Percentiles rank a stretch among this genome's conserved stretches.
phyloP scores from a whole-genome alignment of 371 early-diverging fungal genomes.

The Lichtheimia corymbifera region DNA sequence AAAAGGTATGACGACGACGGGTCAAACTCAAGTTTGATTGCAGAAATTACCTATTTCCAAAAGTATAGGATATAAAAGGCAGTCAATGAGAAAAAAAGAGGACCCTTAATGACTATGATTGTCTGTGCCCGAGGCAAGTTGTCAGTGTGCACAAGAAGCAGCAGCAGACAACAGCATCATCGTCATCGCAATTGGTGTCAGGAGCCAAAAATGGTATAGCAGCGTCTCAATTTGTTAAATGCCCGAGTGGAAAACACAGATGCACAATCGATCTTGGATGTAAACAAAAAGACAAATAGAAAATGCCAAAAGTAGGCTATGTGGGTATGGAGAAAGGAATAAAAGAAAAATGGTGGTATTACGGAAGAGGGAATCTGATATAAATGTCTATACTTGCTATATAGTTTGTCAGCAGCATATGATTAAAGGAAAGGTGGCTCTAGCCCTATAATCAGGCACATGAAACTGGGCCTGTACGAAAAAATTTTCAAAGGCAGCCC shows the following conservation, averaged over 20 bases:
- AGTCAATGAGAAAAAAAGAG: neutral
- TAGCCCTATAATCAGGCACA: neutral
- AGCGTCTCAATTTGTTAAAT: constrained; percentile 3
- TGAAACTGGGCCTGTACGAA: neutral
- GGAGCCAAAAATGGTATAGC: neutral
- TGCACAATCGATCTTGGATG: too few relatives aligned
- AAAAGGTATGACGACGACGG: neutral
- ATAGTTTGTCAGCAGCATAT: constrained; percentile 1
- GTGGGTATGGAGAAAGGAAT: neutral
- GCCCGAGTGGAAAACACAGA: neutral
- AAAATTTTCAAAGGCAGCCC: constrained; percentile 1
- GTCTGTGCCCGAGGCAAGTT: too few relatives aligned
- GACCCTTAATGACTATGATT: neutral
- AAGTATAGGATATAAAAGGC: neutral
- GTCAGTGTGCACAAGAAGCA: neutral
- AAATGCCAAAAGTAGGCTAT: neutral
- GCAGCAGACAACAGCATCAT: neutral
- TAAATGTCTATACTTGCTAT: neutral
- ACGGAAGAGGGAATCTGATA: neutral
- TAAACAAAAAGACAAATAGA: neutral
- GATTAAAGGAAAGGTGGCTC: neutral
- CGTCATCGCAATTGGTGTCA: neutral
- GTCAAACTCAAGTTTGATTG: neutral
- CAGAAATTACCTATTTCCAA: neutral
- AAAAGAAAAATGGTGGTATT: neutral